phyloP scores from a whole-genome alignment of 176 grass and related monocot genomes.

The Carex cristatella region DNA sequence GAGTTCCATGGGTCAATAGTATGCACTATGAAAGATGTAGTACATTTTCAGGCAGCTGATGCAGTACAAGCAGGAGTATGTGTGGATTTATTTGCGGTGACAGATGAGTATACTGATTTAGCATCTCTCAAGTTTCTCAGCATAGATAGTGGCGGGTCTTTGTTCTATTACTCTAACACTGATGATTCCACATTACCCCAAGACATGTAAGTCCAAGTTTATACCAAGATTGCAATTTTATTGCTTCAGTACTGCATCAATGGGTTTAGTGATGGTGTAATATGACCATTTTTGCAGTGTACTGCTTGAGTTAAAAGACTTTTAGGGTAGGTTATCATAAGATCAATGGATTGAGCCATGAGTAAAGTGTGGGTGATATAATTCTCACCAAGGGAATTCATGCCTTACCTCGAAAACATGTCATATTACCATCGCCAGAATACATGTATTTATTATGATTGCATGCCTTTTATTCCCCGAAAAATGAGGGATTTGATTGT shows the following conservation, averaged over 20 bases:
- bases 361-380: neutral
- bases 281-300: neutral
- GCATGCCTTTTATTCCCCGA: neutral
- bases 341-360: constrained; percentile 1
- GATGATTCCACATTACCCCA: constrained; percentile 96
- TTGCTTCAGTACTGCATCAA: neutral
- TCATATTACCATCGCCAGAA: neutral
- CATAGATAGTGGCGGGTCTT: constrained; percentile 92
- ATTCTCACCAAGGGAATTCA: neutral
- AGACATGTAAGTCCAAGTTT: constrained; percentile 66
- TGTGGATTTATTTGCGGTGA: constrained; percentile 88
- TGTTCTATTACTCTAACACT: constrained; percentile 79
- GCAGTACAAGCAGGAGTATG: constrained; percentile 95
- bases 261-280: neutral
- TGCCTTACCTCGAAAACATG: neutral
- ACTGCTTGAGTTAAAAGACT: neutral
- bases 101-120: constrained; percentile 95
- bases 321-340: neutral
- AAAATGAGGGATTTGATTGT: neutral
- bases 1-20: neutral
- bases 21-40: constrained; percentile 11
- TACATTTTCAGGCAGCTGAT: constrained; percentile 63
- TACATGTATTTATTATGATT: neutral
- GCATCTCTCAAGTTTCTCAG: constrained; percentile 92
- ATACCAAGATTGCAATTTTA: neutral